Evolutionary conservation across 2,329 filamentous ascomycete species (phyloP), one percentile per base, ranked within the genome.

Genomic region (Microsporum audouinii): DNA sequence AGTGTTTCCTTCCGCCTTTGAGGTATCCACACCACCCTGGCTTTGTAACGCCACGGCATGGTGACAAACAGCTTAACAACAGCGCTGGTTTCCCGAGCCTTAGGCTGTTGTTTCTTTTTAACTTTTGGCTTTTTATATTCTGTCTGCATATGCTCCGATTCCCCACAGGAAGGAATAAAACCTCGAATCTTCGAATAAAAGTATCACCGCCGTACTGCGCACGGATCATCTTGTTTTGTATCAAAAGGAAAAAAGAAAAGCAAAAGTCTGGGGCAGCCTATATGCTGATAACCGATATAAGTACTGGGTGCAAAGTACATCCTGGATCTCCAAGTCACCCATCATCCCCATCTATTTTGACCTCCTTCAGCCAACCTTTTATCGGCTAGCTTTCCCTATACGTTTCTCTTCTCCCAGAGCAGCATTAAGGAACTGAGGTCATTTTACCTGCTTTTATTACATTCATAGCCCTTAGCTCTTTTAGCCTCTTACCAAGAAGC

Each of bases 201-300:
- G 29, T 58, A 58, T 47, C 17, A 57, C 34, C 36, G 34, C 59
- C 55, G 60, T 59, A 63, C 51, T 58, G 60, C 58, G 62, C 62
- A 63, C 62, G 62, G 62, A 63, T 63, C 62, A 63, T 45, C 36
- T 43, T 58, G 27, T 41, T 41, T 57, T 58, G 49, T 58, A 57
- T 56, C 53, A 36, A 60, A 63, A 45, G 55, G 39, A 43, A 49
- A 60, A 59, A 49, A 55, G 17, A 60, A 57, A 57, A 56, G 34
- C 59, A 62, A 63, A 62, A 63, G 60, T 36, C 39, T 47, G 31
- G 39, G 31, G 43, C 31, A 49, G 31, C 57, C 36, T 49, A 60
- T 62, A 62, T 62, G 59, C 34, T 43, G 49, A 59, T 59, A 59
- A 49, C 57, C 57, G 57, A 59, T 49, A 59, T 59, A 59, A 59